A percentile compares a stretch with the other conserved stretches of the same genome.
Evolutionary conservation across 2,329 filamentous ascomycete species (phyloP).

Genomic region (Ascocoryne sarcoides): DNA sequence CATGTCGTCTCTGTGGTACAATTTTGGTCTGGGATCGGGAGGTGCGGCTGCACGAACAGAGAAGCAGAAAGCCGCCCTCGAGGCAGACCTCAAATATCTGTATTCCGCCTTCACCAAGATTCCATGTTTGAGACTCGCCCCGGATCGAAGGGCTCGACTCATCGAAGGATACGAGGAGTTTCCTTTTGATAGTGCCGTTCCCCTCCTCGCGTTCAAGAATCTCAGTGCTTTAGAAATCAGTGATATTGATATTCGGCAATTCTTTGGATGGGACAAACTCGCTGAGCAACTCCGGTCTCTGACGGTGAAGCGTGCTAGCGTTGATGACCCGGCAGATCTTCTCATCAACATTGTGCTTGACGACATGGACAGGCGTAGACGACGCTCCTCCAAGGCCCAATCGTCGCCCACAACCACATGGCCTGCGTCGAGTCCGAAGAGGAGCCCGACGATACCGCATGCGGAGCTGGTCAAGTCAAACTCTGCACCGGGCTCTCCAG

Average conservation of each 20-base stretch:
- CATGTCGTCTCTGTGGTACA: conserved; percentile 90
- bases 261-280: conserved; percentile 92
- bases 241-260: conserved; percentile 92
- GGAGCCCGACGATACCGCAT: conserved; percentile 55
- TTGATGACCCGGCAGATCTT: conserved; percentile 86
- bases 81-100: conserved; percentile 86
- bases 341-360: conserved; percentile 90
- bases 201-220: conserved; percentile 96
- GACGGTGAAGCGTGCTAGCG: conserved; percentile 74
- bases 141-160: conserved; percentile 84
- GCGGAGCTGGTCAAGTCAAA: conserved; percentile 59
- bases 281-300: conserved; percentile 87
- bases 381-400: conserved; percentile 71
- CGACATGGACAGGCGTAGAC: conserved; percentile 86
- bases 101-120: conserved; percentile 99
- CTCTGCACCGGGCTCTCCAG: conserved; percentile 46
- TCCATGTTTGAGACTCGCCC: conserved; percentile 77
- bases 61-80: conserved; percentile 76
- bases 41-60: conserved; percentile 76
- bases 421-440: conserved; percentile 48
- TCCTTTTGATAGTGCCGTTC: conserved; percentile 93
- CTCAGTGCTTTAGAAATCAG: conserved; percentile 87
- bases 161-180: conserved; percentile 96
- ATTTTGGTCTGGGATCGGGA: conserved; percentile 71
- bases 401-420: conserved; percentile 69